Evolutionary conservation across 2,329 filamentous ascomycete genomes (phyloP).

Genomic region (Hymenoscyphus fraxineus): DNA sequence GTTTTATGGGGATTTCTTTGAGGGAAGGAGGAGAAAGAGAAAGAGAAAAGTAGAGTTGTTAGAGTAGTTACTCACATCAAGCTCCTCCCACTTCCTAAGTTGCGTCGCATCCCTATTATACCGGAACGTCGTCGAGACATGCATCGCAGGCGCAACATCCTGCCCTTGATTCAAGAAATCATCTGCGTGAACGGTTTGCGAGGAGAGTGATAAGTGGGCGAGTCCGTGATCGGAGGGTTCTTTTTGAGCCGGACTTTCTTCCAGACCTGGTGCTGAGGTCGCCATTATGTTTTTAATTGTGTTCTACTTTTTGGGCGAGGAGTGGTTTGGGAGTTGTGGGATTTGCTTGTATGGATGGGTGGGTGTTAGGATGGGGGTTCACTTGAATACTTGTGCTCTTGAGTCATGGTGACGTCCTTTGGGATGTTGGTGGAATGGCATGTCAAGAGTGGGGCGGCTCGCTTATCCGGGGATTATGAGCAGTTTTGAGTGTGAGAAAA

Average conservation of each 20-base stretch:
- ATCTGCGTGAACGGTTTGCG: slow-evolving; percentile 77
- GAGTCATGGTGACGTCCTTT: background rate
- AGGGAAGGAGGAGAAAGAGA: background rate
- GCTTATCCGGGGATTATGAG: background rate
- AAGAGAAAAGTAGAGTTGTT: background rate
- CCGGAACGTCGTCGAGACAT: slow-evolving; percentile 87
- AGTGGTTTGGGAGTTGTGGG: background rate
- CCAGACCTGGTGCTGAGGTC: slow-evolving; percentile 14
- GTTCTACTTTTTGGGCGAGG: no score
- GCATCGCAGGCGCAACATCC: slow-evolving; percentile 84
- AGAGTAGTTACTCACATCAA: slow-evolving; percentile 46
- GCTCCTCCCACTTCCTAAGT: slow-evolving; percentile 51
- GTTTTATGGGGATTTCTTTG: background rate
- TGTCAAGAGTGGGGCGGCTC: background rate
- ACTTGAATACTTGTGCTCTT: background rate
- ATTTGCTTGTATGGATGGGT: background rate
- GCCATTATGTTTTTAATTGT: slow-evolving; percentile 14
- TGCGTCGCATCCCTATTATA: slow-evolving; percentile 69
- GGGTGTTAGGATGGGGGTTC: background rate
- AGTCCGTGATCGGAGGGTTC: slow-evolving; percentile 17
- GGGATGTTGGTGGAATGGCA: background rate
- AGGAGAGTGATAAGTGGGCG: slow-evolving; percentile 53
- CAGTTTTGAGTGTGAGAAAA: background rate
- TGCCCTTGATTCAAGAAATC: slow-evolving; percentile 68
- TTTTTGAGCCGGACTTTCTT: slow-evolving; percentile 16